These are phyloP conservation scores for Mortierella sp. DNA, from an alignment of 371 early-diverging fungal species.

Conservation along the genomic window DNA sequence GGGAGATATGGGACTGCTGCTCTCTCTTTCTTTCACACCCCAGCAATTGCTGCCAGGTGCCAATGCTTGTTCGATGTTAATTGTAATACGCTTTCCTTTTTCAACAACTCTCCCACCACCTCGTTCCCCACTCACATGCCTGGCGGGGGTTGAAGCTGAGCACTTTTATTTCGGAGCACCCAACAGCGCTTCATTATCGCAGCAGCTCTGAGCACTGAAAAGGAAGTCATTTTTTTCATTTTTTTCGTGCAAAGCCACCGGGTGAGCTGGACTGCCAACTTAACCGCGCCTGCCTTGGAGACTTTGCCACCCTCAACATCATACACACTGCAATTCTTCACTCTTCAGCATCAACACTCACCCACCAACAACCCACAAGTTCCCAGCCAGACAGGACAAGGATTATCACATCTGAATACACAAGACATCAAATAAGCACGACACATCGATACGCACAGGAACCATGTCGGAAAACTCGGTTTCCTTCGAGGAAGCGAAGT, in stretches of 20 bases:
- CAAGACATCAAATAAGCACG: background rate
- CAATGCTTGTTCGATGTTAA: background rate
- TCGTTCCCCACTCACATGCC: constrained; percentile 6
- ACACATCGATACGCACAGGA: background rate
- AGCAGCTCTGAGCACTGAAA: background rate
- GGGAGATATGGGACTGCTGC: background rate
- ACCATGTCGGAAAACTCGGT: constrained; percentile 59
- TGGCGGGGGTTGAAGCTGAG: background rate
- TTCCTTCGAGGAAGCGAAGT: constrained; percentile 79
- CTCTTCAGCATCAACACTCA: background rate
- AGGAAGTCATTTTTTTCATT: background rate
- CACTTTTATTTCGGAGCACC: background rate
- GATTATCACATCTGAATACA: background rate
- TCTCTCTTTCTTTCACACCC: background rate
- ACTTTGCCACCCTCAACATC: background rate
- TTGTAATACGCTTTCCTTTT: constrained; percentile 8
- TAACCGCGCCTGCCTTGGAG: background rate
- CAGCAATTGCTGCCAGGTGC: background rate
- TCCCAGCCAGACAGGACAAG: background rate
- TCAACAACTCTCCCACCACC: background rate
- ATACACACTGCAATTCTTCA: background rate
- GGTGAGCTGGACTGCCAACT: background rate
- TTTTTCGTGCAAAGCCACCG: background rate
- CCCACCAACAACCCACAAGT: background rate
- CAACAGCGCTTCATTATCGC: background rate